A percentile compares a stretch with the other conserved stretches of the same genome.
Conservation (phyloP, 371 early-diverging fungal species). For the Smittium mucronatum region DNA sequence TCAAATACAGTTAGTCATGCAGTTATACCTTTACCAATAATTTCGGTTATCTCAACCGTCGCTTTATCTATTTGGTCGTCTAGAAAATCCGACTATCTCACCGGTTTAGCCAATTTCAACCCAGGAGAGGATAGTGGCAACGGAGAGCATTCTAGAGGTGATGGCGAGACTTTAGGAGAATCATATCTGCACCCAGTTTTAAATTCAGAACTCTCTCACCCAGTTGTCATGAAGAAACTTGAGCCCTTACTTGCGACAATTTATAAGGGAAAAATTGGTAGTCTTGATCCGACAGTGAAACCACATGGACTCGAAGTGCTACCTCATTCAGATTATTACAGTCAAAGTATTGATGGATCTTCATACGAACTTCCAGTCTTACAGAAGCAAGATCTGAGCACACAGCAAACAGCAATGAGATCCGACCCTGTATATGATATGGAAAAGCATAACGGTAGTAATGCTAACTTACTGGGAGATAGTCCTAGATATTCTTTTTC, state of each 20-base stretch:
- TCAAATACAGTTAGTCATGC: conserved; percentile 16
- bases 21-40: conserved; percentile 44
- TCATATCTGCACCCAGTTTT: conserved; percentile 7
- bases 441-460: background rate
- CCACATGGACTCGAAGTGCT: background rate
- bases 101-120: background rate
- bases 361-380: background rate
- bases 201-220: background rate
- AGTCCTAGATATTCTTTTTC: background rate
- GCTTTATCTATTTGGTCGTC: conserved; percentile 35
- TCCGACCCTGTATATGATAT: background rate
- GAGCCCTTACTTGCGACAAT: background rate
- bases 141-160: too few relatives aligned
- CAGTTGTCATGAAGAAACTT: conserved; percentile 2
- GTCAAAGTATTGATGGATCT: background rate
- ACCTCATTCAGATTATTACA: background rate
- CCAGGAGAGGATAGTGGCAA: background rate
- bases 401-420: background rate
- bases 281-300: background rate
- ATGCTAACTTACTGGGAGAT: background rate
- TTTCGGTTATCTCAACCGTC: conserved; percentile 46
- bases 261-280: background rate
- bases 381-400: background rate
- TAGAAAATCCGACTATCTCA: conserved; percentile 36
- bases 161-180: background rate